Base-by-base conservation (phyloP, 805 yeast genomes). In the Schizosaccharomyces lindneri region DNA sequence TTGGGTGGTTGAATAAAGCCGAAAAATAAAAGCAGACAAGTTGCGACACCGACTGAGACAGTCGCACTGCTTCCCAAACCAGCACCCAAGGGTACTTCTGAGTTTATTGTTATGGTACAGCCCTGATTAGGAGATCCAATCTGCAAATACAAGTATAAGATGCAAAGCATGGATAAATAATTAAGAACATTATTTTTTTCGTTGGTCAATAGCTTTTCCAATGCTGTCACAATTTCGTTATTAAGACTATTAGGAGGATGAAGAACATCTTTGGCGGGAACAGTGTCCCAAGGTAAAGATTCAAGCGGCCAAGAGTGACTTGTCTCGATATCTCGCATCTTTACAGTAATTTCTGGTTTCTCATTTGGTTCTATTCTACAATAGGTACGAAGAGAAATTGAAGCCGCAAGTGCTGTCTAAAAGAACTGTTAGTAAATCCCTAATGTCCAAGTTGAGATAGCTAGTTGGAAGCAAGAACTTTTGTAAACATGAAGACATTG, bases 61-160 rank as follows among this genome's bases (percentile, higher is more conserved):
- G 95, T 82, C 0, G 97, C 97, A 57, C 95, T 85, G 0, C 95
- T 86, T 0, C 98, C 98, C 59, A 93, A 76, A 0, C 98, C 98
- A 0, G 98, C 97, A 48, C 98, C 97, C 60, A 90, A 84, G 0
- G 98, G 98, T 60, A 89, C 74, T 0, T 95, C 83, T 0, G 95
- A 86, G 63, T 89, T 79, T 17, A 86, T 81, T 3, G 81, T 76
- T 70, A 84, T 87, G 43, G 75, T 76, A 36, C 43, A 29, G 2
- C 48, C 43, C 1, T 75, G 72, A 0, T 70, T 65, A 11, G 75
- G 73, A 5, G 70, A 65, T 65, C 88, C 80, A 39, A 87, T 70
- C 62, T 78, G 78, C 62, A 81, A 71, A 70, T 82, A 85, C 55
- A 93, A 72, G 72, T 90, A 93, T 55, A 90, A 73, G 71, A 93